Base-by-base conservation (phyloP, 129 eudicot genomes). In the Rutidosis leptorrhynchoides region DNA sequence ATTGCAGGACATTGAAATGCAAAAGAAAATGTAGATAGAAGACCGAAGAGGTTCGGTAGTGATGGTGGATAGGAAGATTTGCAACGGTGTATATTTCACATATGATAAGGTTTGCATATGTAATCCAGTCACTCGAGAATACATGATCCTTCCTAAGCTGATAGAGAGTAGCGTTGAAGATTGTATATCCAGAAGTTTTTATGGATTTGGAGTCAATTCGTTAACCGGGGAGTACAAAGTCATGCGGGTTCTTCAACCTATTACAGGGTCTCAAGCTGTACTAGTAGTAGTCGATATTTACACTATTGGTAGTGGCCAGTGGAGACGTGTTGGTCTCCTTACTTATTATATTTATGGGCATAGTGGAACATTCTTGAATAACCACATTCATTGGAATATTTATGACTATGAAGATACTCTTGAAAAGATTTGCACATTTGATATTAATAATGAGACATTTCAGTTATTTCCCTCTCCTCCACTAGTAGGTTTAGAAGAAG, bases 111-210 rank as follows among this genome's bases (percentile, higher is more conserved):
- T 58, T 4, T 73, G 21, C 59, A 59, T 77, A 23, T 82, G 83
- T 64, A 82, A 78, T 30, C 86, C 83, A n/a, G 21, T 69, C 25
- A 69, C 71, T 1, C 58, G 78, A 33, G 78, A 82, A 68, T 82
- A 58, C 23, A 23, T 77, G 32, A 24, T 56, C 11, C 76, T 84
- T n/a, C 79, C n/a, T n/a, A n/a, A n/a, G n/a, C n/a, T n/a, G n/a
- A n/a, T n/a, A n/a, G n/a, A n/a, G n/a, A n/a, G n/a, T n/a, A n/a
- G n/a, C n/a, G n/a, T n/a, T n/a, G n/a, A n/a, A n/a, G 77, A 37
- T 61, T 63, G 62, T n/a, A n/a, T n/a, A n/a, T n/a, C n/a, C n/a
- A n/a, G n/a, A n/a, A n/a, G 77, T n/a, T n/a, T n/a, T 6, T 19
- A 49, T 17, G 56, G 56, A 3, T 49, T 49, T 49, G 56, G 56